Evolutionary conservation across 768 basidiomycete species (phyloP), one percentile per base, ranked within the genome.

Genomic region (Rhizopogon roseolus): DNA sequence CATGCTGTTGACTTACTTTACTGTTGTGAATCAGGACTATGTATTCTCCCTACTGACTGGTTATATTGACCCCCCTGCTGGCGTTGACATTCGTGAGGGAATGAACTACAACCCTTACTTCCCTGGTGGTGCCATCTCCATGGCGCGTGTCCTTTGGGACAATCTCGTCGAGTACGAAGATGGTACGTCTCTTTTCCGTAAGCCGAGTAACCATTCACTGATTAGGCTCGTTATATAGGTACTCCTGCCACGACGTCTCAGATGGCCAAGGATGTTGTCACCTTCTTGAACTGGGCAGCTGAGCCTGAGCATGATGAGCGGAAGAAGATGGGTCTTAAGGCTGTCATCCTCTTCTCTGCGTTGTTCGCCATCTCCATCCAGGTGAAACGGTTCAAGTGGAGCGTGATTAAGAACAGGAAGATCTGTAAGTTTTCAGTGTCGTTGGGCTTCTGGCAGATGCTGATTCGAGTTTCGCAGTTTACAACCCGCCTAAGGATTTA

Each of bases 101-200:
- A 90, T 98, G 92, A 97, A 95, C 82, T 98, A 97, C 81, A 93
- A 93, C 76, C 93, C 94, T 17, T 98, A 88, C 79, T 99, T 99
- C 89, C 96, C 96, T 40, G 94, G 97, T 52, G 96, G 95, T 65
- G 94, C 94, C 60, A 98, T 98, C 56, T 90, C 92, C 67, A 99
- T 99, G 97, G 94, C 93, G 49, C 92, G 96, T 66, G 84, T 98
- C 36, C 76, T 98, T 60, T 98, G 90, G 67, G 97, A 98, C 64
- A 95, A 93, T 38, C 72, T 98, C 42, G 96, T 98, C 53, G 97
- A 99, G 71, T 99, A 90, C 69, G 90, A 92, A 0, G 97, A 99
- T 67, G 93, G 93, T 88, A 57, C 61, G 82, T 63, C 10, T 22
- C 5, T 17, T 50, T 34, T 39, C 9, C 6, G 51, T 32, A 49